phyloP scores from a whole-genome alignment of 805 yeast genomes.

The Cyberlindnera galapagoensis region DNA sequence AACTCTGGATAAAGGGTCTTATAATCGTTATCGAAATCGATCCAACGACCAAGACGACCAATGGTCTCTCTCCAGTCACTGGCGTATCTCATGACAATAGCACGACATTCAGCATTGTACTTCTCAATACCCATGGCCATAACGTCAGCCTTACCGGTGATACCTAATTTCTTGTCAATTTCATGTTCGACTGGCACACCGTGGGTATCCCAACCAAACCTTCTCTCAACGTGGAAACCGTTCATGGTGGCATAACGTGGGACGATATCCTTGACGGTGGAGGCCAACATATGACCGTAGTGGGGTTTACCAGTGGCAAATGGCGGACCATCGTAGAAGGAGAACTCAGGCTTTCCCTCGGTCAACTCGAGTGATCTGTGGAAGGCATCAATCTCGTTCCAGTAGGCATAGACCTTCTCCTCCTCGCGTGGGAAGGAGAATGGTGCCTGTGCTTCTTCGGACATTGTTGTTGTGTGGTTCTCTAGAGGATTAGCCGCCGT shows the following conservation, averaged over 20 bases:
- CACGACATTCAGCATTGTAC: conserved; percentile 90
- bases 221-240: conserved; percentile 91
- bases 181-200: conserved; percentile 98
- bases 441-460: conserved; percentile 28
- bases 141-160: conserved; percentile 91
- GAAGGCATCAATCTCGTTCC: conserved; percentile 96
- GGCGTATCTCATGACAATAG: conserved; percentile 96
- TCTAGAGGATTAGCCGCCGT: too few species aligned
- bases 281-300: conserved; percentile 95
- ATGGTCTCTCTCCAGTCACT: conserved; percentile 91
- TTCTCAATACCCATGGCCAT: conserved; percentile 89
- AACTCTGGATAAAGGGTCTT: conserved; percentile 92
- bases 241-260: conserved; percentile 98
- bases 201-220: conserved; percentile 99
- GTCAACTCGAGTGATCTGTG: conserved; percentile 77
- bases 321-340: conserved; percentile 98
- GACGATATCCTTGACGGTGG: conserved; percentile 94
- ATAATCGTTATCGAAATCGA: conserved; percentile 97
- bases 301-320: conserved; percentile 99
- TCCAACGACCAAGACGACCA: conserved; percentile 97
- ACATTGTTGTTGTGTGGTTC: conserved; percentile 20
- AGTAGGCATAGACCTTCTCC: conserved; percentile 67
- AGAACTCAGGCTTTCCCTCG: conserved; percentile 78
- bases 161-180: conserved; percentile 94
- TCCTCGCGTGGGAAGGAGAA: conserved; percentile 88